phyloP scores from a whole-genome alignment of 495 filamentous ascomycete species.

The Lophiostoma macrostomum region DNA sequence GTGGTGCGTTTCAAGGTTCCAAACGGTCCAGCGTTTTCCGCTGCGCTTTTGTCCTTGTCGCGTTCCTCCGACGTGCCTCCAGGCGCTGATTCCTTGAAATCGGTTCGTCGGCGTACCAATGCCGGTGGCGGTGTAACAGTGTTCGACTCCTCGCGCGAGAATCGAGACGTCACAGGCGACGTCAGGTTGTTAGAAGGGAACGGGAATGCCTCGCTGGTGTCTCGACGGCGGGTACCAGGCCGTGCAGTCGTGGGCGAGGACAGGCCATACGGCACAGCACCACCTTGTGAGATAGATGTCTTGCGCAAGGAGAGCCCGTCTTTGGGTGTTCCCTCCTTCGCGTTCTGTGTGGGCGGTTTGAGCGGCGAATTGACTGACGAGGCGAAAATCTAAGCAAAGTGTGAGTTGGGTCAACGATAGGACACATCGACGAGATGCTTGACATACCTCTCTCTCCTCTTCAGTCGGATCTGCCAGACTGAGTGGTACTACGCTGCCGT shows the following conservation, averaged over 20 bases:
- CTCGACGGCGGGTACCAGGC: constrained; percentile 72
- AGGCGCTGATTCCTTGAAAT: constrained; percentile 51
- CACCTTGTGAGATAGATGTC: constrained; percentile 66
- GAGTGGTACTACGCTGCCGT: constrained; percentile 69
- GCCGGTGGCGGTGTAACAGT: constrained; percentile 61
- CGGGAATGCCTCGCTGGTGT: constrained; percentile 72
- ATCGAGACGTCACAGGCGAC: constrained; percentile 53
- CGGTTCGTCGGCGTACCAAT: constrained; percentile 72
- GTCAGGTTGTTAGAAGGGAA: constrained; percentile 52
- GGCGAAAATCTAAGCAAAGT: constrained; percentile 60
- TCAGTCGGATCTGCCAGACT: constrained; percentile 72
- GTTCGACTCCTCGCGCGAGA: constrained; percentile 58
- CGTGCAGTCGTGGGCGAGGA: constrained; percentile 65
- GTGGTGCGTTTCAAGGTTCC: constrained; percentile 66
- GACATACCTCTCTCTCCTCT: constrained; percentile 75
- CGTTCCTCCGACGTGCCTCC: constrained; percentile 47
- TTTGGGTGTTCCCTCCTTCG: constrained; percentile 61
- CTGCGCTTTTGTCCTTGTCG: constrained; percentile 44
- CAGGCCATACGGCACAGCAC: constrained; percentile 46
- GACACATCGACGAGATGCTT: no score
- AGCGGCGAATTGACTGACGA: constrained; percentile 88
- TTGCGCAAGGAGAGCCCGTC: constrained; percentile 63
- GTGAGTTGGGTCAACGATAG: neutral
- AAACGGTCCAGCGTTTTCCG: constrained; percentile 55
- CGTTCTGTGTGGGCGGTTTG: constrained; percentile 73